A percentile compares a stretch with the other conserved stretches of the same genome.
Conservation (phyloP, 2,329 filamentous ascomycete genomes). For the Fusarium nelsonii region DNA sequence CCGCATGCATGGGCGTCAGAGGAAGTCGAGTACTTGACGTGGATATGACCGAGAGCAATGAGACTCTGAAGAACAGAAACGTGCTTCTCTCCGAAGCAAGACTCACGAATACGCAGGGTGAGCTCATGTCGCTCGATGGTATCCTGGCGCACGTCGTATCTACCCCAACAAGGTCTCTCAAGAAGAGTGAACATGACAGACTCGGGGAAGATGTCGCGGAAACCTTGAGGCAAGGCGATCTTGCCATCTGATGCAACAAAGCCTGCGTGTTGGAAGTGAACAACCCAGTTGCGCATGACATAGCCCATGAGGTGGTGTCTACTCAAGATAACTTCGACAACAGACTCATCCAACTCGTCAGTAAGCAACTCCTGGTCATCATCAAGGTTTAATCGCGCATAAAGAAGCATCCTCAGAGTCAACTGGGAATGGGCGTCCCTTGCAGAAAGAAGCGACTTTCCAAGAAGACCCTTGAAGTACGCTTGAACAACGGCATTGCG, state of each 20-base stretch:
- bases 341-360: constrained; percentile 38
- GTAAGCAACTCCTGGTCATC: constrained; percentile 42
- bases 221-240: constrained; percentile 50
- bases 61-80: constrained; percentile 53
- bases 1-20: constrained; percentile 42
- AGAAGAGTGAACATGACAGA: constrained; percentile 54
- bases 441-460: constrained; percentile 51
- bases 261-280: constrained; percentile 53
- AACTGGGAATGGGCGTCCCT: constrained; percentile 53
- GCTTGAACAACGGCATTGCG: constrained; percentile 52
- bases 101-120: constrained; percentile 52
- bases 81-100: constrained; percentile 54
- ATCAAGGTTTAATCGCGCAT: constrained; percentile 50
- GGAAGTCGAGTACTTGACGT: constrained; percentile 40
- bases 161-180: constrained; percentile 52
- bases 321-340: constrained; percentile 45
- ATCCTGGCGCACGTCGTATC: constrained; percentile 38
- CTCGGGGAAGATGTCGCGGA: constrained; percentile 53
- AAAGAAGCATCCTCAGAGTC: constrained; percentile 53
- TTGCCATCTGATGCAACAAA: constrained; percentile 47
- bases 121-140: constrained; percentile 51
- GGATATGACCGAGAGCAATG: constrained; percentile 53
- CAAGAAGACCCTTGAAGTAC: constrained; percentile 51
- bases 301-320: constrained; percentile 52
- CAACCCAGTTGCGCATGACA: constrained; percentile 53